Base-by-base conservation (phyloP, 805 yeast genomes). In the Sungouiella thailandica region DNA sequence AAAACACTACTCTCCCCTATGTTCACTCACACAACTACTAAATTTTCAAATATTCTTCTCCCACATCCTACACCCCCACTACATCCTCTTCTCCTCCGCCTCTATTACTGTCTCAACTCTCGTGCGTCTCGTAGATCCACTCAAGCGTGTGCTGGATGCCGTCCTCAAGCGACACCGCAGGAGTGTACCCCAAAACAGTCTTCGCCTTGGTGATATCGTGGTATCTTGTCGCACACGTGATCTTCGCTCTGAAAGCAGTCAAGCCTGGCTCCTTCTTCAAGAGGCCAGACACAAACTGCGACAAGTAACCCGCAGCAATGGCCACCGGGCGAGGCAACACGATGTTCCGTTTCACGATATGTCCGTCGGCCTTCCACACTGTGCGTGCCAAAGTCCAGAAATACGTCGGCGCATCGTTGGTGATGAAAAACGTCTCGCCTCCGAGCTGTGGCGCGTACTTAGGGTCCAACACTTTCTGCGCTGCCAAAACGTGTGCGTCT, bases 351-450 rank as follows among this genome's bases (percentile, higher is more conserved):
- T 71, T 72, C 46, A 83, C 93, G 35, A 85, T 72, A 52, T 80
- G 83, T 3, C 96, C 97, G 60, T 88, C 96, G 15, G 90, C 89
- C 57, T 90, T 90, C 97, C 97, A 93, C 17, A 93, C 95, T 2
- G 95, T 83, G 53, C 97, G 76, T 7, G 97, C 97, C 48, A 93
- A 68, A 3, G 97, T 86, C 97, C 97, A 93, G 60, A 93, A 93
- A 60, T 89, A 94, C 12, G 93, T 75, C 13, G 98, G 98, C 3
- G 89, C 72, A 59, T 89, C 97, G 56, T 93, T 93, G 6, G 98
- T 90, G 43, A 93, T 68, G 54, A 90, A 87, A 58, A 87, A 93
- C 2, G 82, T 74, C 57, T 90, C 86, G 34, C 98, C 98, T 4
- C 86, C 82, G 16, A 90, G 78, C 17, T 51, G 43, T 1, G 49